These are phyloP conservation scores for Sapria himalayana DNA, from an alignment of 345 rosid species.

Conservation along the genomic window DNA sequence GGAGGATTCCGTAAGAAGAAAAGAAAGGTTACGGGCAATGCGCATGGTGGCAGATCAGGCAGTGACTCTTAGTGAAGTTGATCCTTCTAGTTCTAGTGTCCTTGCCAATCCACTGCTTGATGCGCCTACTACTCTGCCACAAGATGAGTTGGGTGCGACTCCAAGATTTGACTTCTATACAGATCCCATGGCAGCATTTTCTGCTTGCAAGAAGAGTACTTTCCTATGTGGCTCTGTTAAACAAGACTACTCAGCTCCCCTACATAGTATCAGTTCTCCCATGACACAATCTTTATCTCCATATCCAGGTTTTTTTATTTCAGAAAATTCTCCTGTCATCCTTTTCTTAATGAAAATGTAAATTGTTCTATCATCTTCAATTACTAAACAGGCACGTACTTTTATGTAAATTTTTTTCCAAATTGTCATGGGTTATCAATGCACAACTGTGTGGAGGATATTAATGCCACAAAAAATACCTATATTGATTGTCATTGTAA, in stretches of 20 bases:
- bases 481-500: no score
- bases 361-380: no score
- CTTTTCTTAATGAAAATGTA: no score
- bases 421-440: no score
- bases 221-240: conserved; percentile 10
- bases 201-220: conserved; percentile 27
- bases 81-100: conserved; percentile 14
- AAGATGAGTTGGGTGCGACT: conserved; percentile 13
- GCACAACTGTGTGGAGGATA: no score
- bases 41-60: conserved; percentile 41
- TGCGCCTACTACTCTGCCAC: conserved; percentile 10
- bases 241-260: conserved; percentile 13
- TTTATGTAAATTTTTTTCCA: no score
- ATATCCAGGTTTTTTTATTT: conserved; percentile 13
- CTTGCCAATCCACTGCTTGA: conserved; percentile 58
- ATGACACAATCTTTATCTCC: conserved; percentile 11
- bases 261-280: conserved; percentile 10
- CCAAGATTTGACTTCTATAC: conserved; percentile 63
- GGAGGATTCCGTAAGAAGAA: conserved; percentile 72
- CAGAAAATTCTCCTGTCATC: no score
- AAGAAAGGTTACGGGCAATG: conserved; percentile 53
- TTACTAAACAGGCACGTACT: no score
- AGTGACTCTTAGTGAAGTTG: conserved; percentile 15
- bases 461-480: no score
- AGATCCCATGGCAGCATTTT: conserved; percentile 61